Conservation (phyloP, 148 eudicot genomes). For the Fagopyrum esculentum region DNA sequence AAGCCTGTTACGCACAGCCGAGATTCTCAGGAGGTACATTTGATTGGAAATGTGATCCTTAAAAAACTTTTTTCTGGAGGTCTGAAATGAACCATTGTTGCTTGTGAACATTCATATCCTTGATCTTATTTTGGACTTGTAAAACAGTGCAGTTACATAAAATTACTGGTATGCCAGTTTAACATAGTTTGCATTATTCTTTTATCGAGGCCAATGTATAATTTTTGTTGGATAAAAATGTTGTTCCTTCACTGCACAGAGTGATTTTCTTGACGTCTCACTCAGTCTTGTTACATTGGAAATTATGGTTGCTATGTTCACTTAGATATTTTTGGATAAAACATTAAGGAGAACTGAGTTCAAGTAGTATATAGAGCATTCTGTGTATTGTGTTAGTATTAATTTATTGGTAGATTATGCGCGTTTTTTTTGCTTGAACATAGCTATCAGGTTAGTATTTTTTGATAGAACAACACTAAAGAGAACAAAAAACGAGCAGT, state of each 20-base stretch:
- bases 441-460: background rate
- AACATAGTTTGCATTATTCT: background rate
- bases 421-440: too few species aligned
- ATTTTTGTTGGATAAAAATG: background rate
- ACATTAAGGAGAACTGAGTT: background rate
- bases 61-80: background rate
- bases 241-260: background rate
- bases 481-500: background rate
- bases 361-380: background rate
- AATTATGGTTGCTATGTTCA: background rate
- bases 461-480: background rate
- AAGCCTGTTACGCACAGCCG: constrained; percentile 98
- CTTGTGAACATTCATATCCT: background rate
- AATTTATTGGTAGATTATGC: background rate
- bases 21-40: constrained; percentile 89
- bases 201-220: background rate
- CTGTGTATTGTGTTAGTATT: background rate
- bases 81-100: background rate
- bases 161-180: background rate
- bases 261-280: background rate
- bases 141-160: background rate
- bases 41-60: background rate
- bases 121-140: background rate
- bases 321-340: background rate
- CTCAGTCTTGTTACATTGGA: background rate